Conservation (phyloP, 495 filamentous ascomycete genomes). For the Haplographium delicatum region DNA sequence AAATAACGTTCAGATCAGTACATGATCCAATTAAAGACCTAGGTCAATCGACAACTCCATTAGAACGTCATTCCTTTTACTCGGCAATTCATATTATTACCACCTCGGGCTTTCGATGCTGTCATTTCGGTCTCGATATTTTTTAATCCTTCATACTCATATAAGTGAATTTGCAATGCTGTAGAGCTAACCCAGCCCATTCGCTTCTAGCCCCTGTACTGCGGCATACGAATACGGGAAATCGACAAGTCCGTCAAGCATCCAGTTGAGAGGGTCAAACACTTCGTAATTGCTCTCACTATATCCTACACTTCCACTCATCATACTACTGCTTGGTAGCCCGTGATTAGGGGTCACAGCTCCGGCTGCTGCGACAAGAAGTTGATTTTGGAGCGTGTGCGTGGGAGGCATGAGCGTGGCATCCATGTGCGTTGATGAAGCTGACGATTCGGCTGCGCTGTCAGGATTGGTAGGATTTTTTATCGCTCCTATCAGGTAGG, state of each 20-base stretch:
- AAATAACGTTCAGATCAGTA: too few relatives aligned
- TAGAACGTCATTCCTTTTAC: too few relatives aligned
- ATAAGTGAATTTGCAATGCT: too few relatives aligned
- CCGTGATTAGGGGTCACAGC: conserved; percentile 18
- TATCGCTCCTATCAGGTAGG: conserved; percentile 51
- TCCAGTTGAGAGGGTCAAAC: conserved; percentile 79
- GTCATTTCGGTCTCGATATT: too few relatives aligned
- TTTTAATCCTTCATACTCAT: too few relatives aligned
- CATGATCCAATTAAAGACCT: too few relatives aligned
- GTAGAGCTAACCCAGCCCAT: conserved; percentile 14
- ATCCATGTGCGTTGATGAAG: conserved; percentile 54
- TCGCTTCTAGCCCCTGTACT: conserved; percentile 25
- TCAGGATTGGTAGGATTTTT: conserved; percentile 87
- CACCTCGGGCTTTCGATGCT: too few relatives aligned
- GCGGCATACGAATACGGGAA: conserved; percentile 59
- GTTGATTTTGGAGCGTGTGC: conserved; percentile 27
- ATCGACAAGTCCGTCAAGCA: conserved; percentile 78
- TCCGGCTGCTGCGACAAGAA: conserved; percentile 16
- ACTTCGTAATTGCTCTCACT: conserved; percentile 29
- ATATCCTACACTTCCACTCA: conserved; percentile 21
- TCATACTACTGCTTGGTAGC: conserved; percentile 15
- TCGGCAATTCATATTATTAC: too few relatives aligned
- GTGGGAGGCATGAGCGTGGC: conserved; percentile 43
- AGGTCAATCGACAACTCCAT: too few relatives aligned
- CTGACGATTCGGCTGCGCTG: conserved; percentile 66